phyloP scores from a whole-genome alignment of 140 eudicot genomes.

The Bidens hawaiensis region DNA sequence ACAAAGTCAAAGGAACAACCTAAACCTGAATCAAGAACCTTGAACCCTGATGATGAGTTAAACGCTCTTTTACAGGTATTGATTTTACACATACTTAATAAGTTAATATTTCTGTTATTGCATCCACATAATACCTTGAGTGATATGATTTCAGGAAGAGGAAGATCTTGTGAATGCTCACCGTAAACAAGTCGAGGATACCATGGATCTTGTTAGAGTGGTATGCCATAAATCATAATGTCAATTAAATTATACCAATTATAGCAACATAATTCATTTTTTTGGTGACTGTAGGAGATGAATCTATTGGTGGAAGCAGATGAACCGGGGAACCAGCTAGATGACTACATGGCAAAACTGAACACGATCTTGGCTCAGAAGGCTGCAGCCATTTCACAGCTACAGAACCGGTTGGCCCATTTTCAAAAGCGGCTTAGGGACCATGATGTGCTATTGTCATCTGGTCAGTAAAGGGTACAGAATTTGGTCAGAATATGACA shows the following conservation, averaged over 20 bases:
- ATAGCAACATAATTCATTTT: background rate
- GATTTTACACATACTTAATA: background rate
- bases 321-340: conserved; percentile 94
- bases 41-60: conserved; percentile 65
- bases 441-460: conserved; percentile 79
- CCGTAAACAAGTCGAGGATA: conserved; percentile 95
- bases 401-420: conserved; percentile 82
- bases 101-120: background rate
- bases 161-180: conserved; percentile 99
- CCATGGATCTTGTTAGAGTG: conserved; percentile 97
- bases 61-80: conserved; percentile 72
- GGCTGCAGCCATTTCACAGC: conserved; percentile 77
- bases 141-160: conserved; percentile 65
- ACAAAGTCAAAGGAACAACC: conserved; percentile 67
- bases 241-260: no score
- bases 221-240: conserved; percentile 23
- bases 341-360: conserved; percentile 66
- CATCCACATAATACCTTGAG: background rate
- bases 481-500: conserved; percentile 6
- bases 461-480: conserved; percentile 46
- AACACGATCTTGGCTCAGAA: conserved; percentile 80
- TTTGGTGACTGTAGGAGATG: conserved; percentile 67
- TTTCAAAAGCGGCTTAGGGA: conserved; percentile 87
- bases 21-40: conserved; percentile 47
- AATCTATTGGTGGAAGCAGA: conserved; percentile 92